phyloP scores from a whole-genome alignment of 2,329 filamentous ascomycete species.

The Trichoderma aggressivum region DNA sequence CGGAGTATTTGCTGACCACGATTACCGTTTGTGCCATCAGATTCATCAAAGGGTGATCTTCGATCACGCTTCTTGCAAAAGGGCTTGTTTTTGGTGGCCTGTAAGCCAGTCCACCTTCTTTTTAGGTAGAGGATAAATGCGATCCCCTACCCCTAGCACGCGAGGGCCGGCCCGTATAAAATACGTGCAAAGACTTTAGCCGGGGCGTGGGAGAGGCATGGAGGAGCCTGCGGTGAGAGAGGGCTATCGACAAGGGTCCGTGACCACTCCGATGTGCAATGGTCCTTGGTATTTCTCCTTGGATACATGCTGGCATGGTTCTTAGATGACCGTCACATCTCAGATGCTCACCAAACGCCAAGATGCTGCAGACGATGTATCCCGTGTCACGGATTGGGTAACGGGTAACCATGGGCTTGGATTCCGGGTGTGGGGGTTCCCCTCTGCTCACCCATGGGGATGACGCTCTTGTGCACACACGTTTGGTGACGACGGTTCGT shows the following conservation, averaged over 20 bases:
- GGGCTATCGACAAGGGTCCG: background rate
- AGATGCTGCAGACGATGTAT: conserved; percentile 5
- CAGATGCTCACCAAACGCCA: background rate
- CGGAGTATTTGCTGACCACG: conserved; percentile 6
- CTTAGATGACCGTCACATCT: conserved; percentile 3
- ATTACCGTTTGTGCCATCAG: background rate
- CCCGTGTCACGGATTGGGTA: conserved; percentile 14
- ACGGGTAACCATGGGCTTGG: conserved; percentile 15
- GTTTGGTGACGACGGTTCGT: background rate
- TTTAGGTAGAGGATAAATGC: background rate
- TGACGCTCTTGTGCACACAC: background rate
- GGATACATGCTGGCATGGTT: background rate
- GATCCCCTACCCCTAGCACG: background rate
- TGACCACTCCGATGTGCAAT: background rate
- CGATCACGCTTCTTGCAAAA: background rate
- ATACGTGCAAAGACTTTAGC: background rate
- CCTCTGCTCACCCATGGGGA: background rate
- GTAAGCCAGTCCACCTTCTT: background rate
- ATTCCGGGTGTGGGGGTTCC: conserved; percentile 16
- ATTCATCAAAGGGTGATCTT: background rate
- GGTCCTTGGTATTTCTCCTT: background rate
- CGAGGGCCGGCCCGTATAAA: conserved; percentile 1
- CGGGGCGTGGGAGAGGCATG: background rate
- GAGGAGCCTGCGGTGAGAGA: background rate
- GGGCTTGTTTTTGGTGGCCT: background rate